Evolutionary conservation across 2,329 filamentous ascomycete species (phyloP).

Genomic region (Colletotrichum orchidophilum): DNA sequence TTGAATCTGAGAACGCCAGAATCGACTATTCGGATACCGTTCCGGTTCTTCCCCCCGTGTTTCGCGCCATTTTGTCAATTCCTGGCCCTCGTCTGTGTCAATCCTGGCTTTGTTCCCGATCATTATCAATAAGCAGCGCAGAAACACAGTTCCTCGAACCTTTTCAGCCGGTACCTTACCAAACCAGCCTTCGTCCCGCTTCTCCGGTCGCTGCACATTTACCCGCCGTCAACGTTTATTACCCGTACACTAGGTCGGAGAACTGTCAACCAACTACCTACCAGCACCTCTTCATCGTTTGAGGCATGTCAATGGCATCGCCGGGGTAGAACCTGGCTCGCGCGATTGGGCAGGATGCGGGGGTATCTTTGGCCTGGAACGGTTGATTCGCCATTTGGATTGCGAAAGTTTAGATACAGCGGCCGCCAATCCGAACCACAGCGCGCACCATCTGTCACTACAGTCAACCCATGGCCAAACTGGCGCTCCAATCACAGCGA

Average conservation of each 20-base stretch:
- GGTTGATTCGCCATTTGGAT: constrained; percentile 14
- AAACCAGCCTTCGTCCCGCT: constrained; percentile 35
- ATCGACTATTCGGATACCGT: constrained; percentile 10
- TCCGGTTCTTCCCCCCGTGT: constrained; percentile 9
- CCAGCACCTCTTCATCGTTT: neutral
- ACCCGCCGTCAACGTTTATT: constrained; percentile 31
- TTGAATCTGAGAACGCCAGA: neutral
- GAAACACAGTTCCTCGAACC: neutral
- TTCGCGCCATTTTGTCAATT: neutral
- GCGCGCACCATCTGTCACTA: neutral
- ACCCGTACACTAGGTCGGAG: neutral
- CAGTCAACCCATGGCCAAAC: neutral
- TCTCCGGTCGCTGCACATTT: constrained; percentile 39
- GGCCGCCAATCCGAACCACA: neutral
- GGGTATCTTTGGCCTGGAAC: neutral
- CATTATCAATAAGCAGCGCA: neutral
- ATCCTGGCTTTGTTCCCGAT: neutral
- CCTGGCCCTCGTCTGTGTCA: neutral
- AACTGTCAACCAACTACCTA: neutral
- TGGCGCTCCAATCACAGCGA: constrained; percentile 1
- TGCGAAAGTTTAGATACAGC: neutral
- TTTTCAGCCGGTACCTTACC: constrained; percentile 4
- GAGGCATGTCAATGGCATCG: neutral
- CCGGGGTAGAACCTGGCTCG: neutral
- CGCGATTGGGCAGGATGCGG: neutral